Base-by-base conservation (phyloP, 805 yeast species). In the Lachancea thermotolerans region DNA sequence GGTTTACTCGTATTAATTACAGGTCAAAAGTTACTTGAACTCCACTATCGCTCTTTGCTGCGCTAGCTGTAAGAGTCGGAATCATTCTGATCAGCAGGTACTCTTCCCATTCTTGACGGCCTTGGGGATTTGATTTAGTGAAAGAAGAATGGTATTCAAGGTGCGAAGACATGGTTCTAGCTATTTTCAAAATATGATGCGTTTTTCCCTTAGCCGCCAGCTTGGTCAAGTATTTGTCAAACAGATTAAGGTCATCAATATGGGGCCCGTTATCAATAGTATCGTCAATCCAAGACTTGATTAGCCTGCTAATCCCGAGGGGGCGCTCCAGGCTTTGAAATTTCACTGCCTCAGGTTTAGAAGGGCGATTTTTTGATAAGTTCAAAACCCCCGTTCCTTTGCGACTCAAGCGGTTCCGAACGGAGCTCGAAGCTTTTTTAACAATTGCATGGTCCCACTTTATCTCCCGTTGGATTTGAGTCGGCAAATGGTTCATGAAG, bases 401-500 rank as follows among this genome's bases (percentile, higher is more conserved):
- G n/a, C 34, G 43, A 9, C 40, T 33, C 12, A 57, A 52, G 2
- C 39, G 34, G 10, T 41, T 47, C 14, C 38, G 39, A 2, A 42
- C 30, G 2, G 51, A 41, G 12, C 48, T 41, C 11, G 50, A 47
- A 39, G 59, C 38, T 34, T 52, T 53, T 35, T 55, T 52, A 4
- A 37, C 45, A 11, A 60, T 65, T 7, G 66, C 53, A 28, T 82
- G 56, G 49, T 83, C 87, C 3, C 60, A 58, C 48, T 66, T 69
- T 1, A 89, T 57, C 53, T 89, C 96, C 1, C 63, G 52, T 52
- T 79, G 79, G 4, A 89, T 77, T 18, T 81, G 83, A 2, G 62
- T 53, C 0, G 96, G 96, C 8, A 89, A 63, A 39, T 72, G 75
- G 10, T 73, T 68, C 55, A 86, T 77, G 1, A 84, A 85, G 2